These are phyloP conservation scores for Aegilops bicornis DNA, from an alignment of 176 grass and related monocot species.

Conservation along the genomic window DNA sequence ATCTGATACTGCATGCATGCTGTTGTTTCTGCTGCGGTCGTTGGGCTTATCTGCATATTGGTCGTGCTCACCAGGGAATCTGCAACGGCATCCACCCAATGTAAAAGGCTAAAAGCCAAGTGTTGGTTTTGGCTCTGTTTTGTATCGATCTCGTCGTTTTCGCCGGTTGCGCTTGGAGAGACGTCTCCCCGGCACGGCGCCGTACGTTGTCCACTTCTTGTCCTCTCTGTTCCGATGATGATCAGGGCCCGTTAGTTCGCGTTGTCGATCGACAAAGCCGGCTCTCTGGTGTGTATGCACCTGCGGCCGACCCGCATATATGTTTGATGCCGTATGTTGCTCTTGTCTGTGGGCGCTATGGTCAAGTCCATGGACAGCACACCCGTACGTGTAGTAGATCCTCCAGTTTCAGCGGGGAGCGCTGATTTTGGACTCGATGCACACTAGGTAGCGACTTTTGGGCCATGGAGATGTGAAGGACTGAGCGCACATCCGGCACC, in stretches of 20 bases:
- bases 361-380: no score
- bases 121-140: background rate
- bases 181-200: background rate
- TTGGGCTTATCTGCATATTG: background rate
- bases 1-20: no score
- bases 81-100: background rate
- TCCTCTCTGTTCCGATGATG: background rate
- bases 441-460: background rate
- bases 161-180: constrained; percentile 5
- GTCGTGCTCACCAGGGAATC: background rate
- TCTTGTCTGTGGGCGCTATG: no score
- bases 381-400: no score
- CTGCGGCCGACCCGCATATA: no score
- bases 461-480: background rate
- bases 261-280: no score
- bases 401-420: background rate
- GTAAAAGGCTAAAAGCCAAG: background rate
- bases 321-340: no score
- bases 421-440: no score
- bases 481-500: background rate
- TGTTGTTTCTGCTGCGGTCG: background rate
- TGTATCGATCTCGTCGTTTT: constrained; percentile 25
- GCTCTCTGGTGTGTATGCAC: no score
- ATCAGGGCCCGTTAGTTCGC: background rate
- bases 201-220: background rate